Conservation (phyloP, 306 rosid species). For the Vigna mungo region DNA sequence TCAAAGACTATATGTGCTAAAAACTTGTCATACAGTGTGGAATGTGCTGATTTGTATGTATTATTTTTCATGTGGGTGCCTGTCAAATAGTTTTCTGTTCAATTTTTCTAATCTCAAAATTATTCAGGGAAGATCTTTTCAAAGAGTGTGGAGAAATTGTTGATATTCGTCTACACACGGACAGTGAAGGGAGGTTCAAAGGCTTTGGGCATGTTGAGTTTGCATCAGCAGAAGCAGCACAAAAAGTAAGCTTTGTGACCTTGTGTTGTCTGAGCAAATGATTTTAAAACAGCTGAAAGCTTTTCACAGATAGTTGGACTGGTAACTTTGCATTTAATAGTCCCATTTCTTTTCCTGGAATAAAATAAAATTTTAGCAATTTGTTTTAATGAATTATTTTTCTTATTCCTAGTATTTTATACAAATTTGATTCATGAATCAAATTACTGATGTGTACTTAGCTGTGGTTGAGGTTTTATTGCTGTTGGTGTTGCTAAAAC, state of each 20-base stretch:
- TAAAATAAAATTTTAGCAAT: neutral
- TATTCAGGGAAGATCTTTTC: conserved; percentile 69
- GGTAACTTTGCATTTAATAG: neutral
- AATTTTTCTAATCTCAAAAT: conserved; percentile 16
- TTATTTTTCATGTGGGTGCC: neutral
- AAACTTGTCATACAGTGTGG: conserved; percentile 62
- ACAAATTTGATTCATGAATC: neutral
- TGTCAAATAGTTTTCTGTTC: conserved; percentile 2
- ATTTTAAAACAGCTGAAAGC: neutral
- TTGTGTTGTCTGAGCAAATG: neutral
- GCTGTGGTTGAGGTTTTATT: neutral
- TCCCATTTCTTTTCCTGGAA: neutral
- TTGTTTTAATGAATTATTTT: neutral
- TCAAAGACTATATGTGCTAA: conserved; percentile 68
- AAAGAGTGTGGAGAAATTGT: conserved; percentile 68
- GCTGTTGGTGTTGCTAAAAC: neutral
- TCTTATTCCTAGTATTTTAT: neutral
- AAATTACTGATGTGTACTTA: neutral
- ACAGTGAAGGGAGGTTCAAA: conserved; percentile 58
- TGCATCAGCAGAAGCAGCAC: neutral
- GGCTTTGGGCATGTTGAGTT: neutral
- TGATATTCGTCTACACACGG: conserved; percentile 62
- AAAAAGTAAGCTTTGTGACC: neutral
- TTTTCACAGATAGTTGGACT: neutral
- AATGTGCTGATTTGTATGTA: conserved; percentile 73